Percentiles rank a stretch among this genome's conserved stretches.
Conservation (phyloP, 208 protist species). For the Crithidia thermophila region DNA sequence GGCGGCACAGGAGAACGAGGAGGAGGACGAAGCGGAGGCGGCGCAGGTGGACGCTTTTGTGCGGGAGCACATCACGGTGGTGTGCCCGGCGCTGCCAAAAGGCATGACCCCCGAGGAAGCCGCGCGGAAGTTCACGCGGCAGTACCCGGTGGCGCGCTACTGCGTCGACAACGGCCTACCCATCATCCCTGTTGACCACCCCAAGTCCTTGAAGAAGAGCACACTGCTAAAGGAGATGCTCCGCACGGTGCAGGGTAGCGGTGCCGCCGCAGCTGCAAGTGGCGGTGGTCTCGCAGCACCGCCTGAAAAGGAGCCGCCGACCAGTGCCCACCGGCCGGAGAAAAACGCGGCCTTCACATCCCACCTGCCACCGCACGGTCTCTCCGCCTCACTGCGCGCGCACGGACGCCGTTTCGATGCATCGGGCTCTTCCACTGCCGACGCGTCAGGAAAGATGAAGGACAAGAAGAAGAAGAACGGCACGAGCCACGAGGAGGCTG, state of each 20-base stretch:
- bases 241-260: neutral
- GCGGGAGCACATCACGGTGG: constrained; percentile 63
- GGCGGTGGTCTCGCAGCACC: neutral
- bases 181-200: constrained; percentile 72
- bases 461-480: neutral
- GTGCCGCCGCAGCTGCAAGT: neutral
- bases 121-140: constrained; percentile 48
- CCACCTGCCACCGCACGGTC: constrained; percentile 2
- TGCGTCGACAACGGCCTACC: constrained; percentile 61
- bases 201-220: constrained; percentile 60
- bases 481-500: neutral
- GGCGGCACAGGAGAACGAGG: neutral
- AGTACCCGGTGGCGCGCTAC: constrained; percentile 84
- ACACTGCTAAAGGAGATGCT: constrained; percentile 60
- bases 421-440: too few relatives aligned
- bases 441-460: too few relatives aligned
- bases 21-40: neutral
- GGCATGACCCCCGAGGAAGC: constrained; percentile 39
- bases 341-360: neutral
- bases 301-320: neutral
- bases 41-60: constrained; percentile 33
- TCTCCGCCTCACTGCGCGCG: neutral
- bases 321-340: neutral
- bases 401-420: neutral
- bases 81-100: constrained; percentile 72